phyloP scores from a whole-genome alignment of 768 basidiomycete genomes.

The Panus rudis region DNA sequence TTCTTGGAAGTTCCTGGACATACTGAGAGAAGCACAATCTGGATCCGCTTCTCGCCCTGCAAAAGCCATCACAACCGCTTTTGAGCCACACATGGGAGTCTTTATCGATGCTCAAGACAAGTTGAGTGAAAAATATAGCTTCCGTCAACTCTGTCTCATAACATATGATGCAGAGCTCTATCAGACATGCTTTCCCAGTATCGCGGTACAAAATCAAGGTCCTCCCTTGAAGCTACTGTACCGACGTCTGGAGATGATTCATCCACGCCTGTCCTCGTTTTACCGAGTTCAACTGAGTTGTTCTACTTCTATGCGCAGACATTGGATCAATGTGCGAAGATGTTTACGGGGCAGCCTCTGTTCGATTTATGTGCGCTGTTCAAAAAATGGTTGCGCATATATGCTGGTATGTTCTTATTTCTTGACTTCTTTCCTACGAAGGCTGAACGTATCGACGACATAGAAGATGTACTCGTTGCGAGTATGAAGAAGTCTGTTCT shows the following conservation, averaged over 20 bases:
- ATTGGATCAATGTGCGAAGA: conserved; percentile 87
- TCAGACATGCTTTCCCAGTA: conserved; percentile 87
- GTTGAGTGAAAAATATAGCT: too few relatives aligned
- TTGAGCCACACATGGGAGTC: conserved; percentile 87
- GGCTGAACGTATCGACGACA: conserved; percentile 5
- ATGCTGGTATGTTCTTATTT: conserved; percentile 63
- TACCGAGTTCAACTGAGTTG: conserved; percentile 91
- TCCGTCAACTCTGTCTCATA: conserved; percentile 16
- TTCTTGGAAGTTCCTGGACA: conserved; percentile 49
- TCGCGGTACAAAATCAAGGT: conserved; percentile 52
- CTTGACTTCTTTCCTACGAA: conserved; percentile 1
- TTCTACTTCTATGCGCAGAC: conserved; percentile 98
- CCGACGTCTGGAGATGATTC: conserved; percentile 37
- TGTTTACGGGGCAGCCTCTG: conserved; percentile 79
- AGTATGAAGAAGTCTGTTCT: conserved; percentile 60
- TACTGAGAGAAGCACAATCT: conserved; percentile 47
- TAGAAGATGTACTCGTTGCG: conserved; percentile 81
- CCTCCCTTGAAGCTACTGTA: conserved; percentile 56
- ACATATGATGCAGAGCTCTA: conserved; percentile 52
- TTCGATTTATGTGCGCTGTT: conserved; percentile 77
- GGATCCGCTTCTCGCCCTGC: conserved; percentile 41
- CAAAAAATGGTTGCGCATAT: conserved; percentile 91
- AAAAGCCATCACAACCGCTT: conserved; percentile 78
- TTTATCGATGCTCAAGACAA: conserved; percentile 97
- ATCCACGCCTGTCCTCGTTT: conserved; percentile 53